Base-by-base conservation (phyloP, 768 basidiomycete genomes). In the Tylopilus balloui region DNA sequence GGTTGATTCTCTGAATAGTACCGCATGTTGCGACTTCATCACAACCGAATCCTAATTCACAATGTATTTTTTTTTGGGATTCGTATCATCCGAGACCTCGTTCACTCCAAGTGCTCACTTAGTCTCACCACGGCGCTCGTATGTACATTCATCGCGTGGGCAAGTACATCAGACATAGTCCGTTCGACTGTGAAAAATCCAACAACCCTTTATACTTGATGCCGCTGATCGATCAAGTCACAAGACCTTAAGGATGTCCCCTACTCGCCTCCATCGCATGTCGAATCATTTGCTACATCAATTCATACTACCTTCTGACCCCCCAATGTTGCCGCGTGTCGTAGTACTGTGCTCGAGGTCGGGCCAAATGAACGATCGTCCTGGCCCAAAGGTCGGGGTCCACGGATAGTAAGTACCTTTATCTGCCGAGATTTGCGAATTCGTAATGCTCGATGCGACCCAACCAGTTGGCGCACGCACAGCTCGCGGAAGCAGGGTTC, bases 361-460 rank as follows among this genome's bases (percentile, higher is more conserved):
- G 7, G n/a, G 34, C 1, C 6, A 28, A 7, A 39, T 9, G 23
- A 14, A 35, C 13, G 20, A 40, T 23, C 14, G 2, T 42, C 19
- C 15, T 15, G 9, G 20, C 21, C 31, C 3, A 25, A 34, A 3
- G n/a, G 40, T n/a, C 15, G 37, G 19, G 42, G 11, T 37, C 50
- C 42, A 40, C 24, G 38, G 46, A 50, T 36, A 44, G 46, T 23
- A 42, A 47, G 58, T 47, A 44, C 24, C 8, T 29, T 49, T 35
- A 36, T 38, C 41, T 39, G 5, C 42, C 38, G 39, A 43, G 48
- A 51, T 51, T 46, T 46, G 24, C 32, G n/a, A 48, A 28, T 27
- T 23, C 38, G 11, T 29, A 25, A 45, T 36, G 23, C 17, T 39
- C 24, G 24, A 32, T 20, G 20, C 24, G 29, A 50, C 48, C 52